Conservation (phyloP, 176 grass and related monocot species). For the Bothriochloa decipiens region DNA sequence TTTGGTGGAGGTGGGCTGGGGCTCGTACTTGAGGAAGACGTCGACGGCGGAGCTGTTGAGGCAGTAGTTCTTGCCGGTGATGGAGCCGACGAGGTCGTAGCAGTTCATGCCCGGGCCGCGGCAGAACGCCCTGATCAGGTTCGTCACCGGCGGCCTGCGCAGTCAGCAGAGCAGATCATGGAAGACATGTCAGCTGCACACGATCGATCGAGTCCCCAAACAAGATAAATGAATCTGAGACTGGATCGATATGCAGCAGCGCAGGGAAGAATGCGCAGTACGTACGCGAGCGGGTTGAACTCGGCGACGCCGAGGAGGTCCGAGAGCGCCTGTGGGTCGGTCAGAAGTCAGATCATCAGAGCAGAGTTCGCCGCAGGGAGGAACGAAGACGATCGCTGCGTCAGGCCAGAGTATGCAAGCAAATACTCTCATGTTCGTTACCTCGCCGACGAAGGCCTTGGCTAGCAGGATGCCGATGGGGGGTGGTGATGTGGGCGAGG, state of each 20-base stretch:
- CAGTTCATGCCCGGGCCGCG: constrained; percentile 51
- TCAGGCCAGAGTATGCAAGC: background rate
- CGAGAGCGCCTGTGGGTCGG: constrained; percentile 41
- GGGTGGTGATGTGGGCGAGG: constrained; percentile 75
- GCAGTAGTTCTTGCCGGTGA: constrained; percentile 94
- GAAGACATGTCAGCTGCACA: background rate
- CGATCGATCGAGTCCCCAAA: background rate
- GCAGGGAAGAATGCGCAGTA: background rate
- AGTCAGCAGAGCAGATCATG: background rate
- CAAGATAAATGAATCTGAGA: background rate
- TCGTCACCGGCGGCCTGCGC: constrained; percentile 51
- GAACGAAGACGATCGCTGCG: no score
- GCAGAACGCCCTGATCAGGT: constrained; percentile 60
- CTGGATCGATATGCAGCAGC: background rate
- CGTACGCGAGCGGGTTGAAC: constrained; percentile 71
- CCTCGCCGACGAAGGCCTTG: constrained; percentile 70
- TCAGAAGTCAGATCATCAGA: background rate
- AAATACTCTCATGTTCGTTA: background rate
- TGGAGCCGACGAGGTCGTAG: constrained; percentile 60
- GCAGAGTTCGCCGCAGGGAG: background rate
- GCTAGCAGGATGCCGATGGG: constrained; percentile 65
- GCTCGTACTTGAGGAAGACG: constrained; percentile 81
- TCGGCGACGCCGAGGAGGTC: constrained; percentile 58
- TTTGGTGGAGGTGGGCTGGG: constrained; percentile 78
- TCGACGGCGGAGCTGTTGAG: constrained; percentile 73